Base-by-base conservation (phyloP, 2,329 filamentous ascomycete species). In the Scleromitrula shiraiana region DNA sequence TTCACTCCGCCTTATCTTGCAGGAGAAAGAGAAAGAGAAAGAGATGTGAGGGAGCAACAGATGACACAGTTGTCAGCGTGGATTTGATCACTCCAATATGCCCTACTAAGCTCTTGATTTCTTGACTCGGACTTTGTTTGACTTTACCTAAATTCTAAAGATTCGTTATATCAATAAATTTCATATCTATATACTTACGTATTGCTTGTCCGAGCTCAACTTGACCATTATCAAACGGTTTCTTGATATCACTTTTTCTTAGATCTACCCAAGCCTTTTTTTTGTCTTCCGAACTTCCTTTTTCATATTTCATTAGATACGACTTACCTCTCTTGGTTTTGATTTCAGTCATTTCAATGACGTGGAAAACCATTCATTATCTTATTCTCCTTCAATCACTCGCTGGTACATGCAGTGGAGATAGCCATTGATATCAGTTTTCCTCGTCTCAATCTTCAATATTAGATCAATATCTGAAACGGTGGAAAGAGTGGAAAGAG, bases 351-450 rank as follows among this genome's bases (percentile, higher is more conserved):
- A 61, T 53, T n/a, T n/a, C 54, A 61, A 62, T 62, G 59, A 61
- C 58, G 55, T 26, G 51, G 30, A 55, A 59, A 55, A 55, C 30
- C 15, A 56, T 50, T 32, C 47, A 57, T 45, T 48, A 61, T 49
- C 58, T 62, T 42, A 54, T 62, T 43, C 57, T 62, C 38, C 53
- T 62, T 53, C 59, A 57, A 54, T 59, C 57, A 46, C 52, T 61
- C 30, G 60, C 59, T 36, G 56, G 58, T 24, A 50, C 54, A 27
- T 53, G 55, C 46, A 55, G 52, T 49, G 26, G 44, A 26, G 55
- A 59, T 35, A 59, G 52, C 39, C 56, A 53, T 41, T 59, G 56
- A 59, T 45, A 29, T 24, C 41, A 38, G 33, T 37, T 19, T n/a
- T 8, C 15, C 22, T 14, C n/a, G 23, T 23, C 12, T 24, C 37